Evolutionary conservation across 225 moss, liverwort and hornwort species (phyloP).

Genomic region (Climacium dendroides): DNA sequence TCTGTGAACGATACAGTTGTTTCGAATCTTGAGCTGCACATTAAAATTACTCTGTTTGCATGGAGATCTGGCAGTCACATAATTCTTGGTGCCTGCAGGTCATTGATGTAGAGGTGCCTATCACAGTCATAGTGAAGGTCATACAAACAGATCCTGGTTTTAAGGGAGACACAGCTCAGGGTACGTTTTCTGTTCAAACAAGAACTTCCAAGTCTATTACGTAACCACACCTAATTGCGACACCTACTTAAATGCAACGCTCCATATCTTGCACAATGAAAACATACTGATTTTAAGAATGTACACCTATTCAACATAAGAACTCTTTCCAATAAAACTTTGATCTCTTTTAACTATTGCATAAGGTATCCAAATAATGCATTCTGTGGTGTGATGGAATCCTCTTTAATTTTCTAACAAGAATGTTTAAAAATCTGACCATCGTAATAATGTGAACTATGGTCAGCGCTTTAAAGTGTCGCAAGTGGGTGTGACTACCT

Average conservation of each 20-base stretch:
- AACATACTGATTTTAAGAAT: too few relatives aligned
- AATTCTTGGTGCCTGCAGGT: constrained; percentile 39
- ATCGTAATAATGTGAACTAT: not conserved
- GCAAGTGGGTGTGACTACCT: not conserved
- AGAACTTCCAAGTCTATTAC: not conserved
- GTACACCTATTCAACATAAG: too few relatives aligned
- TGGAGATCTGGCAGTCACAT: not conserved
- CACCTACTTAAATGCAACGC: not conserved
- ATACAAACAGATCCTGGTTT: constrained; percentile 76
- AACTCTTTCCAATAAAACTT: not conserved
- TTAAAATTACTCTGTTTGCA: not conserved
- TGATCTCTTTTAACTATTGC: not conserved
- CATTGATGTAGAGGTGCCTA: constrained; percentile 89
- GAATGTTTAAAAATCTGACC: not conserved
- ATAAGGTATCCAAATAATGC: not conserved
- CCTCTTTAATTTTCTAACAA: not conserved
- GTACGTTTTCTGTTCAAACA: constrained; percentile 4
- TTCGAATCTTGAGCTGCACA: not conserved
- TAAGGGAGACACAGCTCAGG: constrained; percentile 96
- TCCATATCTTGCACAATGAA: not conserved
- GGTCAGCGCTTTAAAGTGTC: not conserved
- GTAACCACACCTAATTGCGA: not conserved
- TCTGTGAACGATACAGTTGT: not conserved
- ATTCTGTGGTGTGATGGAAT: not conserved
- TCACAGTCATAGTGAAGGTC: constrained; percentile 72